phyloP scores from a whole-genome alignment of 1,284 basidiomycete species.

The Leccinum angustisporum region DNA sequence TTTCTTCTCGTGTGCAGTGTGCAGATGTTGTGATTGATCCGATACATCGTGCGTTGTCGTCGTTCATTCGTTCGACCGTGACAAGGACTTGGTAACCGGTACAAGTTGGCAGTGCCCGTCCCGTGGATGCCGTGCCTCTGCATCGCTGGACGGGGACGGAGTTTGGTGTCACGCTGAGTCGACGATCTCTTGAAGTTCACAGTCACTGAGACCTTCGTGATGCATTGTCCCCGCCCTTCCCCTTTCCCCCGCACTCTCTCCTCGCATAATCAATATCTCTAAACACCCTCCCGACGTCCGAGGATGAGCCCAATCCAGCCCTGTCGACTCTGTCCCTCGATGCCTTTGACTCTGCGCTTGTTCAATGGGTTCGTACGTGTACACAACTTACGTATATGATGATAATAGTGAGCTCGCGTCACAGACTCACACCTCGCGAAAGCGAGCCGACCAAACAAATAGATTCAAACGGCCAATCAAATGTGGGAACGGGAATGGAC shows the following conservation, averaged over 20 bases:
- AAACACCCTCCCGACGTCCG: neutral
- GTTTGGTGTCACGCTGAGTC: neutral
- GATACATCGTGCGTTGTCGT: neutral
- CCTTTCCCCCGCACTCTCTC: neutral
- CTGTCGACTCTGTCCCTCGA: neutral
- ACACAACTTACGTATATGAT: neutral
- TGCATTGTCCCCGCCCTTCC: too few relatives aligned
- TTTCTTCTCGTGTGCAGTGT: neutral
- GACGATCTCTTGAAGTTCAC: neutral
- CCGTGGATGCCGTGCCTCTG: neutral
- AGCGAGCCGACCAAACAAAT: neutral
- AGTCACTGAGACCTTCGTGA: neutral
- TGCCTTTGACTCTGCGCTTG: neutral
- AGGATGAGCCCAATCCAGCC: neutral
- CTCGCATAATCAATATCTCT: neutral
- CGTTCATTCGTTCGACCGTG: neutral
- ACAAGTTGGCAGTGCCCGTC: neutral
- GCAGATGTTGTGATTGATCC: neutral
- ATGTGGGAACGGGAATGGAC: neutral
- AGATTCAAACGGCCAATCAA: neutral
- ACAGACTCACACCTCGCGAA: neutral
- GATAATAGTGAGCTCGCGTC: neutral
- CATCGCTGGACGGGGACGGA: constrained; percentile 9
- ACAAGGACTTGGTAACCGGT: neutral
- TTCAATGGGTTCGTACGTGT: neutral